Evolutionary conservation across 805 yeast species (phyloP), one percentile per base, ranked within the genome.

Genomic region (Suhomyces tanzawaensis): DNA sequence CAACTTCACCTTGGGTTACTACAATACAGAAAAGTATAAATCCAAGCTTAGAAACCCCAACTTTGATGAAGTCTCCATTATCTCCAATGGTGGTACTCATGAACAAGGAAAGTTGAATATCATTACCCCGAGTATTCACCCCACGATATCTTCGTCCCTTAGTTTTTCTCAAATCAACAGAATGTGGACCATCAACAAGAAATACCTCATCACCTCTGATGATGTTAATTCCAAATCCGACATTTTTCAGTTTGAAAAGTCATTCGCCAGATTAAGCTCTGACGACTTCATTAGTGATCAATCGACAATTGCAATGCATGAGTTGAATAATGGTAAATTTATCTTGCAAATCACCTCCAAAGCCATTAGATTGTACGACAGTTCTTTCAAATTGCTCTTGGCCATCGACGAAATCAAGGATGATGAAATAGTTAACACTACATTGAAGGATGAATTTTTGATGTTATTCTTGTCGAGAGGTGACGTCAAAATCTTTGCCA

Each of bases 311-410:
- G 78, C 78, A 24, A 79, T 85, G 51, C 85, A 82, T 16, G 78
- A 81, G 29, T 60, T 84, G 40, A 70, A 74, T 33, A 57, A 60
- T 17, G 75, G 80, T 6, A 72, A 76, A 26, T 72, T 77, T 48
- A 78, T 87, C 25, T 74, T 88, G 13, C 96, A 89, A 55, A 78
- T 87, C 2, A 81, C 93, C 1, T 77, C 84, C 0, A 74, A 76
- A 26, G 79, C 77, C 36, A 71, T 88, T 21, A 70, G 74, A 21
- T 54, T 86, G 2, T 87, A 79, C 57, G 57, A 82, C 49, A 69
- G 77, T 40, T 72, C 73, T 33, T 82, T 87, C 57, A 74, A 74
- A 40, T 69, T 72, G 38, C 49, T 76, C 7, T 64, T 74, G 6
- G 70, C 79, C 2, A 61, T 79, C 12, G 71, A 57, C 11, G 62